These are phyloP conservation scores for Russula earlei DNA, from an alignment of 768 basidiomycete genomes.

Conservation along the genomic window DNA sequence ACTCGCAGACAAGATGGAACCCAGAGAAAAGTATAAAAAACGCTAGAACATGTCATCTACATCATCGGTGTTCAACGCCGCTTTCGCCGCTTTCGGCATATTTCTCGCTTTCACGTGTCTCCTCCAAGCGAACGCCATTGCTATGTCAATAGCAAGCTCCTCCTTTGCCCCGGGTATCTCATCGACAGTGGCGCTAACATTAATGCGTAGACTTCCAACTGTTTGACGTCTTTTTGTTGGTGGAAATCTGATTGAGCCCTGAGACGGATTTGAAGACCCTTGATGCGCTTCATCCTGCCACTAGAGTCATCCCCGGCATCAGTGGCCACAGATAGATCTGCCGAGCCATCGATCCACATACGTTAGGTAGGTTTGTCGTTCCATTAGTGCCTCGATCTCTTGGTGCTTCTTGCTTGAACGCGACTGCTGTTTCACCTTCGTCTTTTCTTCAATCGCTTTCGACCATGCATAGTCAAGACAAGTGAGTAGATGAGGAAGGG, in stretches of 20 bases:
- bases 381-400: slow-evolving; percentile 13
- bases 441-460: slow-evolving; percentile 4
- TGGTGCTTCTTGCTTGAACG: not conserved
- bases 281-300: not conserved
- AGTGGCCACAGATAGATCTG: not conserved
- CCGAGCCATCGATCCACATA: not conserved
- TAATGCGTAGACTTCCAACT: not conserved
- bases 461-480: slow-evolving; percentile 6
- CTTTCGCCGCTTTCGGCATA: not conserved
- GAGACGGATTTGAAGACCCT: not conserved
- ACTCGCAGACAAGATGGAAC: no score
- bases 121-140: slow-evolving; percentile 3
- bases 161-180: slow-evolving; percentile 3
- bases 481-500: slow-evolving; percentile 16
- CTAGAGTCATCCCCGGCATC: not conserved
- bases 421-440: slow-evolving; percentile 5
- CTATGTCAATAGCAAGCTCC: not conserved
- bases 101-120: not conserved
- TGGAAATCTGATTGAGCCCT: not conserved
- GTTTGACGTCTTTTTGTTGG: not conserved
- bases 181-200: not conserved
- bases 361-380: slow-evolving; percentile 5
- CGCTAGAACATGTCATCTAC: not conserved
- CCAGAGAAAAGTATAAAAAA: not conserved
- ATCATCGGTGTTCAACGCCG: slow-evolving; percentile 5